A percentile compares a stretch with the other conserved stretches of the same genome.
Conservation (phyloP, 73 alveolate species). For the Paramecium pentaurelia region DNA sequence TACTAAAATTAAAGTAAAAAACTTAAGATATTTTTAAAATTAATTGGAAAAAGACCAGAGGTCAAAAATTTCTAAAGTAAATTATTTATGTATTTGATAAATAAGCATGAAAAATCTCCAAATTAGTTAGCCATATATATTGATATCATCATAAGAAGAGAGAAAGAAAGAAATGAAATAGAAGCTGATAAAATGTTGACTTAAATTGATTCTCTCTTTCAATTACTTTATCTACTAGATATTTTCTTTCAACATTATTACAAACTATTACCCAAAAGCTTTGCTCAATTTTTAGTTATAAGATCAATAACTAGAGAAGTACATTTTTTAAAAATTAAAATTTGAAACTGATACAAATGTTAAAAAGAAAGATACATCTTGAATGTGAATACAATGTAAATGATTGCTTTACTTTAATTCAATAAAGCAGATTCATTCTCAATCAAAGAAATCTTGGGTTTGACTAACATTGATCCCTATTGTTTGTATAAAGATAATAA, state of each 20-base stretch:
- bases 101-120: conserved; percentile 38
- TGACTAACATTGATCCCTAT: conserved; percentile 36
- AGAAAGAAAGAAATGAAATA: background rate
- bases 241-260: conserved; percentile 9
- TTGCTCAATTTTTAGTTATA: background rate
- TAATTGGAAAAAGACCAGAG: background rate
- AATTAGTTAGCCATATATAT: background rate
- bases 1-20: background rate
- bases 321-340: background rate
- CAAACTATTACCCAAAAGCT: background rate
- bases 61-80: background rate
- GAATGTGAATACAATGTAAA: conserved; percentile 20
- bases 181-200: background rate
- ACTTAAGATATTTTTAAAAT: background rate
- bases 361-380: background rate
- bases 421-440: conserved; percentile 12
- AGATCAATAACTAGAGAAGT: background rate
- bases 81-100: background rate
- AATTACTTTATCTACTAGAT: background rate
- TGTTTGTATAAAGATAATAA: conserved; percentile 13
- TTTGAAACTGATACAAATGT: background rate
- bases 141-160: conserved; percentile 8
- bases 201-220: background rate
- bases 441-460: background rate
- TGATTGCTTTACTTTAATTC: conserved; percentile 20